Evolutionary conservation across 106 monocot genomes (phyloP).

Genomic region (Vanilla planifolia): DNA sequence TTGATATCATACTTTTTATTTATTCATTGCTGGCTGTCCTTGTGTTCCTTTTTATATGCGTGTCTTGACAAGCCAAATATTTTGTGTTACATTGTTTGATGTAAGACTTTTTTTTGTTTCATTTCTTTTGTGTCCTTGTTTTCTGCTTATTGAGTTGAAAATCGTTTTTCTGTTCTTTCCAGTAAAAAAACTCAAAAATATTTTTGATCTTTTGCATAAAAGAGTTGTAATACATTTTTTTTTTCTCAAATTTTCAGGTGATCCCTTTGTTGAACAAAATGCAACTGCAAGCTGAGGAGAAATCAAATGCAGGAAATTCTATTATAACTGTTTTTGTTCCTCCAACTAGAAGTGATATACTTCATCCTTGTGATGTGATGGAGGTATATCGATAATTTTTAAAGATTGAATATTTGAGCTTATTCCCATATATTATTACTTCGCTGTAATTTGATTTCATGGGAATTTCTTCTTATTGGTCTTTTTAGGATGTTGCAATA

Average conservation of each 20-base stretch:
- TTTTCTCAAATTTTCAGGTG: constrained; percentile 38
- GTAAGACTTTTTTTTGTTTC: no score
- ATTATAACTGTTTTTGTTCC: constrained; percentile 59
- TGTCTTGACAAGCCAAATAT: no score
- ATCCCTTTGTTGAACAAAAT: constrained; percentile 82
- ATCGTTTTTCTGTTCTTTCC: no score
- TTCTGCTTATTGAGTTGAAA: no score
- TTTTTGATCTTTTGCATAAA: no score
- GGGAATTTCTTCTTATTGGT: constrained; percentile 3
- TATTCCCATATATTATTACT: neutral
- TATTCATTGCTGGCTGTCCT: no score
- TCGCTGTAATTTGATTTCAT: no score
- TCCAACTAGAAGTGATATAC: constrained; percentile 96
- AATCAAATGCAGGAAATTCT: constrained; percentile 21
- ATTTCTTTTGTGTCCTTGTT: no score
- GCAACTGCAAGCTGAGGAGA: constrained; percentile 65
- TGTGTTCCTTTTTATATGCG: no score
- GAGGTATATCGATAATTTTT: constrained; percentile 46
- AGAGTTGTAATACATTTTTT: neutral
- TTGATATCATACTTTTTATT: no score
- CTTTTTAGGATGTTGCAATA: constrained; percentile 84
- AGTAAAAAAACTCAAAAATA: no score
- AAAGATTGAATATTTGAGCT: neutral
- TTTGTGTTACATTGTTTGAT: no score
- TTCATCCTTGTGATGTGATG: constrained; percentile 86